Percentiles rank a stretch among this genome's conserved stretches.
Evolutionary conservation across 2,329 filamentous ascomycete species (phyloP).

Genomic region (Fusarium sp.): DNA sequence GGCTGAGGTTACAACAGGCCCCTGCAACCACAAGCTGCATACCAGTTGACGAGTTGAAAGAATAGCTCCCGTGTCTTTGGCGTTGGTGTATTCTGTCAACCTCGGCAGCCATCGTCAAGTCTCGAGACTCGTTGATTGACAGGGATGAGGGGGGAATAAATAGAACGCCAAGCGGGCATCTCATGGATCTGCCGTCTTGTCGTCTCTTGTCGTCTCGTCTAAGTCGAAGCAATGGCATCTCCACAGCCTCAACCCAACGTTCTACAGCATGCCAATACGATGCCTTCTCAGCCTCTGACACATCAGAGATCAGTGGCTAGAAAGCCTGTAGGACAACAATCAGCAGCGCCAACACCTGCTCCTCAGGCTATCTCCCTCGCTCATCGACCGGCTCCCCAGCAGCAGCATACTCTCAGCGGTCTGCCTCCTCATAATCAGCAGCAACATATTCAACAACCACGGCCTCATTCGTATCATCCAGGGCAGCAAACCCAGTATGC

Average conservation of each 20-base stretch:
- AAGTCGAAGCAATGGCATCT: slow-evolving; percentile 28
- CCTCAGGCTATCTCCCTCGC: slow-evolving; percentile 18
- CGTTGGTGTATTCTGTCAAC: slow-evolving; percentile 15
- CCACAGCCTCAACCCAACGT: slow-evolving; percentile 21
- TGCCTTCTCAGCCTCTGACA: slow-evolving; percentile 18
- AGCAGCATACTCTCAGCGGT: slow-evolving; percentile 1
- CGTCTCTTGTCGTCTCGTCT: slow-evolving; percentile 22
- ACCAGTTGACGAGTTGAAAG: slow-evolving; percentile 20
- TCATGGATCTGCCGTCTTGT: slow-evolving; percentile 23
- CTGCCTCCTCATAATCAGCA: slow-evolving; percentile 20
- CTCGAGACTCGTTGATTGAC: slow-evolving; percentile 12
- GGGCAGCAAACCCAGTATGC: slow-evolving; percentile 6
- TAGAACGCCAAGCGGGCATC: slow-evolving; percentile 23
- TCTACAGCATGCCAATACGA: slow-evolving; percentile 6
- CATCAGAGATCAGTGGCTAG: slow-evolving; percentile 32
- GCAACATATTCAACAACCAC: slow-evolving; percentile 15
- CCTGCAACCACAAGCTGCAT: slow-evolving; percentile 13
- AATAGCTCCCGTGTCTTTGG: background rate
- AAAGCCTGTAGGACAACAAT: slow-evolving; percentile 18
- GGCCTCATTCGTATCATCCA: slow-evolving; percentile 20
- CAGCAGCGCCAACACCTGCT: background rate
- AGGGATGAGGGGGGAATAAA: slow-evolving; percentile 10
- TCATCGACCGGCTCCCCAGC: slow-evolving; percentile 19
- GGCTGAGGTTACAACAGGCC: slow-evolving; percentile 23
- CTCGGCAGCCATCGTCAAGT: background rate